Conservation (phyloP, 2,329 filamentous ascomycete genomes). For the Colletotrichum kahawae region DNA sequence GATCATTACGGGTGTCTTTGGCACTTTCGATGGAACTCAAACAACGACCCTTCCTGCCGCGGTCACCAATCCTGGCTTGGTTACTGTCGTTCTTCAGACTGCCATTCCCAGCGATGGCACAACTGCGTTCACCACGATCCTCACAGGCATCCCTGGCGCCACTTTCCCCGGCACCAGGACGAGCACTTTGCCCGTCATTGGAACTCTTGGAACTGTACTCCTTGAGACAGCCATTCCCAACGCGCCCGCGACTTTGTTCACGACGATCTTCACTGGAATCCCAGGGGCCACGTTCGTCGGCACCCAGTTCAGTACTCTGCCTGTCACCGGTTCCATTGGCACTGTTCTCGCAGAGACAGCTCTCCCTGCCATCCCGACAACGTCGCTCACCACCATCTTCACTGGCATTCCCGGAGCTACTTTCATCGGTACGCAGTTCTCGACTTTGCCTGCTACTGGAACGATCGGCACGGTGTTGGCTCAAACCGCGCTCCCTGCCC, state of each 20-base stretch:
- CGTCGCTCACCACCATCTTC: conserved; percentile 1
- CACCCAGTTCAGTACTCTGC: not conserved
- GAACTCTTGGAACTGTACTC: not conserved
- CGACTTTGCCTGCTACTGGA: not conserved
- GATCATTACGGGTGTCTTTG: not conserved
- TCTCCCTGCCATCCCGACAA: not conserved
- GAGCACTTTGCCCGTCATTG: not conserved
- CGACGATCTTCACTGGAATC: not conserved
- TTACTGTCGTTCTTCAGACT: conserved; percentile 8
- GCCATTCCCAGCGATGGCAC: not conserved
- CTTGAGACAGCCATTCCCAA: not conserved
- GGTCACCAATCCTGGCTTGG: not conserved
- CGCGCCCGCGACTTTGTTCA: not conserved
- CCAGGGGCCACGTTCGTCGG: not conserved
- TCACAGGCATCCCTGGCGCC: not conserved
- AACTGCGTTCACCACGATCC: not conserved
- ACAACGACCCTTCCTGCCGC: conserved; percentile 1
- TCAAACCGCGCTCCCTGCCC: not conserved
- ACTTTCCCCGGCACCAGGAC: not conserved
- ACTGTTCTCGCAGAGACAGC: not conserved
- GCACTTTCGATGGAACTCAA: not conserved
- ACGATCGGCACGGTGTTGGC: not conserved
- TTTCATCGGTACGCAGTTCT: not conserved
- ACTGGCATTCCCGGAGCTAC: not conserved
- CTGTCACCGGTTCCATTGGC: not conserved